Base-by-base conservation (phyloP, 192 early-diverging fungal genomes). In the Rhizophagus prolifer region DNA sequence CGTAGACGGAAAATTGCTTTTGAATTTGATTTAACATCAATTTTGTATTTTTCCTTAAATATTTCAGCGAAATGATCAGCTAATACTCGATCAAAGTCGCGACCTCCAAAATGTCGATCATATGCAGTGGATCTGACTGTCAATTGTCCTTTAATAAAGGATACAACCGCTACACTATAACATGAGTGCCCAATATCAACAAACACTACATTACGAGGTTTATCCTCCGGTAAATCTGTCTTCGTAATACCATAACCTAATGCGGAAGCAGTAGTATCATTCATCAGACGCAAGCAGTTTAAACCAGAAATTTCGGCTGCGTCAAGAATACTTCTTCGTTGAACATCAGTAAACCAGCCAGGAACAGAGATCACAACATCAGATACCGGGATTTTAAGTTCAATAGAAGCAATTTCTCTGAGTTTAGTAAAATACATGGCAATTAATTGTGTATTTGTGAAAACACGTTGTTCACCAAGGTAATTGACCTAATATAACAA, bases 161-260 rank as follows among this genome's bases (percentile, higher is more conserved):
- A 90, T 10, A 96, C 97, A 36, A 97, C 88, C 25, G 93, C 86
- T 70, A 96, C 93, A 74, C 90, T 90, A 88, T 90, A 92, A 67
- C 89, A 87, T 63, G 95, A 94, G 88, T 97, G 93, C 67, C 97
- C 97, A 58, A 97, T 86, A 86, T 99, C 96, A 58, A 95, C 94
- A 84, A 99, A 94, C 68, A 92, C 93, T 59, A 99, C 94, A 81
- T 92, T 94, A 73, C 92, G 91, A 75, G 96, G 91, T 82, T 85
- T 88, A 70, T 96, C 95, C 87, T 98, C 96, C 75, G 97, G 97
- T 74, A 99, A 90, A 83, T 99, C 97, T 46, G 88, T 88, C 88
- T 96, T 97, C 81, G 97, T 99, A 85, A 99, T 97, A 83, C 97
- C 97, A 81, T 99, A 99, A 65, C 94, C 97, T 75, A 99, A 91